These are phyloP conservation scores for Speleostelium caveatum DNA, from an alignment of 78 protist species.

Conservation along the genomic window DNA sequence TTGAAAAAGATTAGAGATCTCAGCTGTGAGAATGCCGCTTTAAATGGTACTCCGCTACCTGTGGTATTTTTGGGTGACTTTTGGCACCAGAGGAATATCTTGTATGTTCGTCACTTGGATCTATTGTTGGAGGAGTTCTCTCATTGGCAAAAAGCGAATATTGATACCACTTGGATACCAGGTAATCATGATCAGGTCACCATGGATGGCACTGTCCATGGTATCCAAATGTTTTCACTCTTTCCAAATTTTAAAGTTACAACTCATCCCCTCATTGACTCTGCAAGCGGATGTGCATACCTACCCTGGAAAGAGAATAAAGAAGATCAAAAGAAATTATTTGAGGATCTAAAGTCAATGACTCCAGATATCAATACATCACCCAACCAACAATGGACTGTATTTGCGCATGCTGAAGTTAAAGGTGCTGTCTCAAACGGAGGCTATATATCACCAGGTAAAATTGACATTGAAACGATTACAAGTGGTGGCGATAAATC, in stretches of 20 bases:
- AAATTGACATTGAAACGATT: conserved; percentile 8
- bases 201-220: conserved; percentile 63
- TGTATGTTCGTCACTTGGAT: conserved; percentile 64
- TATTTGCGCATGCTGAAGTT: conserved; percentile 76
- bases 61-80: conserved; percentile 74
- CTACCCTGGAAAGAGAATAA: conserved; percentile 72
- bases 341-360: neutral
- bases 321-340: conserved; percentile 26
- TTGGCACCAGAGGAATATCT: conserved; percentile 70
- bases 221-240: conserved; percentile 40
- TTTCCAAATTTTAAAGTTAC: conserved; percentile 30
- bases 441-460: conserved; percentile 52
- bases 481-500: neutral
- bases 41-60: neutral
- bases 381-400: conserved; percentile 37
- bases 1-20: conserved; percentile 26
- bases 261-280: conserved; percentile 46
- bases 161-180: conserved; percentile 23
- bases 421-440: conserved; percentile 68
- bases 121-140: conserved; percentile 36
- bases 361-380: neutral
- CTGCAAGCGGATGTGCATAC: conserved; percentile 9
- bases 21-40: neutral
- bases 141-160: conserved; percentile 2
- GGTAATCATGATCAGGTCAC: conserved; percentile 76